Evolutionary conservation across 108 stramenopile genomes (phyloP).

Genomic region (Cyclotella cryptica): DNA sequence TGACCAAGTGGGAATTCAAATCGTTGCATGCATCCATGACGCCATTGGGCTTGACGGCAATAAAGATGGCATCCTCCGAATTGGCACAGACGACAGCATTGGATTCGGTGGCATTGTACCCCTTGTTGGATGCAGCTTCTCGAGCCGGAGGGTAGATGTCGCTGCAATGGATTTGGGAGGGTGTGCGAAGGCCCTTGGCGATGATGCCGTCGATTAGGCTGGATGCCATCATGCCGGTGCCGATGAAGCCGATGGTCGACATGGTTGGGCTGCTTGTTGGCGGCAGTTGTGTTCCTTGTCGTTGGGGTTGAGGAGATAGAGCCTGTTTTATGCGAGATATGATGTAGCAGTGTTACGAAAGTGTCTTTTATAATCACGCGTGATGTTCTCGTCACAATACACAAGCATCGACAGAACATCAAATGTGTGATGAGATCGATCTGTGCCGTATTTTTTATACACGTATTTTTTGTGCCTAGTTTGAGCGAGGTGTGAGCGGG

Average conservation of each 20-base stretch:
- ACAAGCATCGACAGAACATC: no score
- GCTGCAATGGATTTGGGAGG: constrained; percentile 65
- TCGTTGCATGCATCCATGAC: constrained; percentile 65
- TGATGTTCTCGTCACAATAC: no score
- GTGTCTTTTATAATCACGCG: no score
- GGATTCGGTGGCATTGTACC: constrained; percentile 59
- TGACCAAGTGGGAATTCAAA: constrained; percentile 32
- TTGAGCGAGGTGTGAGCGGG: no score
- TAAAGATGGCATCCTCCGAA: constrained; percentile 70
- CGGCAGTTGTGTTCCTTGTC: no score
- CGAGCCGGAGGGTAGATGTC: constrained; percentile 70
- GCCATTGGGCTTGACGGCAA: constrained; percentile 84
- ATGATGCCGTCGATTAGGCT: constrained; percentile 80
- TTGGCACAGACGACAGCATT: constrained; percentile 68
- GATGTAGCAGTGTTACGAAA: no score
- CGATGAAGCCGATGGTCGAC: constrained; percentile 72
- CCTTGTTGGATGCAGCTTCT: constrained; percentile 63
- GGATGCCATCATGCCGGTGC: constrained; percentile 89
- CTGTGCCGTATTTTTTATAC: no score
- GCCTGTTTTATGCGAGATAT: no score
- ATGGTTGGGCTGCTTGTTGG: background rate
- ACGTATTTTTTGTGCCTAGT: no score
- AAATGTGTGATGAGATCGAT: no score
- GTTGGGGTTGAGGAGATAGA: no score
- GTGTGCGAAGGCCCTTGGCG: constrained; percentile 56